Conservation (phyloP, 73 alveolate species). For the Paraurostyla sp. region DNA sequence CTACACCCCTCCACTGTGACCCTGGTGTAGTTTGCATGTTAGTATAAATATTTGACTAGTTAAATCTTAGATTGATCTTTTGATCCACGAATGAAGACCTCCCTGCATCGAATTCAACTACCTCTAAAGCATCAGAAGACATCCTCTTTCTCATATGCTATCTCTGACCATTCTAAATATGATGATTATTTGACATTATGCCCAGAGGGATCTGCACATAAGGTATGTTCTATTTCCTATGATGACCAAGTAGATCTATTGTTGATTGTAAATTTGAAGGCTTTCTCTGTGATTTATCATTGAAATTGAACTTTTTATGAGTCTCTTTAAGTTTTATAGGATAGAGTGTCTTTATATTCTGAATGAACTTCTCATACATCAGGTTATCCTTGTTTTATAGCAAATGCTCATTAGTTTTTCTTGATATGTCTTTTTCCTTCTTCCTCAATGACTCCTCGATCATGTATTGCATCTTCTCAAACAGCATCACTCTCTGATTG, state of each 20-base stretch:
- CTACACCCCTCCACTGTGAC: neutral
- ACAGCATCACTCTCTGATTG: slow-evolving; percentile 36
- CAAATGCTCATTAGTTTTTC: slow-evolving; percentile 35
- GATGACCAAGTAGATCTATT: too few relatives aligned
- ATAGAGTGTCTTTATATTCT: slow-evolving; percentile 13
- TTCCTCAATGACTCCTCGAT: slow-evolving; percentile 22
- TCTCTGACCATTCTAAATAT: neutral
- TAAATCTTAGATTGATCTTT: neutral
- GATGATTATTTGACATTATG: too few relatives aligned
- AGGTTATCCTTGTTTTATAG: slow-evolving; percentile 8
- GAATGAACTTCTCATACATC: slow-evolving; percentile 37
- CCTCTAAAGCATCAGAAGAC: neutral
- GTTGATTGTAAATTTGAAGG: too few relatives aligned
- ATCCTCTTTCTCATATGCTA: neutral
- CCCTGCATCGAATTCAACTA: neutral
- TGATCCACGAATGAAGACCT: neutral
- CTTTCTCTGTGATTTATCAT: too few relatives aligned
- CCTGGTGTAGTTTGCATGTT: neutral
- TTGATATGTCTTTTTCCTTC: slow-evolving; percentile 7
- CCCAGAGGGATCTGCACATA: too few relatives aligned
- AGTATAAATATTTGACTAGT: neutral
- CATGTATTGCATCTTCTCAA: slow-evolving; percentile 47
- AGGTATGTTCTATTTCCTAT: too few relatives aligned
- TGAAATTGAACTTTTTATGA: neutral
- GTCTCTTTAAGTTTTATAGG: slow-evolving; percentile 8